Conservation (phyloP, 2,329 filamentous ascomycete species). For the Ophiostoma ulmi region DNA sequence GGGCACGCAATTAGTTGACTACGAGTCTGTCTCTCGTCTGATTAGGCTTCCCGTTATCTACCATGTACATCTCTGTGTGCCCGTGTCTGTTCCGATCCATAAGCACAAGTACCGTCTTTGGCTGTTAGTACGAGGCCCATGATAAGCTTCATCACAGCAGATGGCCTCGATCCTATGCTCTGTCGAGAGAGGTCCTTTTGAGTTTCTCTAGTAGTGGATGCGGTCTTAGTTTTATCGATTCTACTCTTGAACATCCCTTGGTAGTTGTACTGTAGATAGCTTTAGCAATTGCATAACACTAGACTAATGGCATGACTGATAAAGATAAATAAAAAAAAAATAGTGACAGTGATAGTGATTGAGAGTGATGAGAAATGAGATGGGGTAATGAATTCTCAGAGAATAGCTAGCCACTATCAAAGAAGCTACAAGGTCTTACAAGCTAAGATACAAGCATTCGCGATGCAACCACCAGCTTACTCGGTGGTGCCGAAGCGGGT, state of each 20-base stretch:
- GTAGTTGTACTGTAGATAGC: background rate
- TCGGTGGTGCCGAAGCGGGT: constrained; percentile 15
- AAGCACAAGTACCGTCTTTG: no score
- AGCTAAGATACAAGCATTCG: background rate
- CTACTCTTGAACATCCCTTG: background rate
- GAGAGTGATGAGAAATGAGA: background rate
- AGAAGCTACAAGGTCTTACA: background rate
- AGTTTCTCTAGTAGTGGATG: background rate
- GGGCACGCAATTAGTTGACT: background rate
- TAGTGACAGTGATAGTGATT: background rate
- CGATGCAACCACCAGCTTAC: background rate
- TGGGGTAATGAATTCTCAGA: constrained; percentile 4
- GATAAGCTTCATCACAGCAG: background rate
- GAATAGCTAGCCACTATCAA: background rate
- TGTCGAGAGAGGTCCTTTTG: background rate
- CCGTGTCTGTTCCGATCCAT: no score
- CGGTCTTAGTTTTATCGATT: background rate
- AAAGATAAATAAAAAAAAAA: background rate
- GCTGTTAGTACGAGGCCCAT: no score
- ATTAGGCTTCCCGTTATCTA: background rate
- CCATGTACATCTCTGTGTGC: background rate
- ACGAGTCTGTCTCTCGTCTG: background rate
- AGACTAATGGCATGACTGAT: no score
- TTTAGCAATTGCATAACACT: background rate
- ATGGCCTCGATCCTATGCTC: background rate